These are phyloP conservation scores for Mercurialis annua DNA, from an alignment of 345 rosid genomes.

Conservation along the genomic window DNA sequence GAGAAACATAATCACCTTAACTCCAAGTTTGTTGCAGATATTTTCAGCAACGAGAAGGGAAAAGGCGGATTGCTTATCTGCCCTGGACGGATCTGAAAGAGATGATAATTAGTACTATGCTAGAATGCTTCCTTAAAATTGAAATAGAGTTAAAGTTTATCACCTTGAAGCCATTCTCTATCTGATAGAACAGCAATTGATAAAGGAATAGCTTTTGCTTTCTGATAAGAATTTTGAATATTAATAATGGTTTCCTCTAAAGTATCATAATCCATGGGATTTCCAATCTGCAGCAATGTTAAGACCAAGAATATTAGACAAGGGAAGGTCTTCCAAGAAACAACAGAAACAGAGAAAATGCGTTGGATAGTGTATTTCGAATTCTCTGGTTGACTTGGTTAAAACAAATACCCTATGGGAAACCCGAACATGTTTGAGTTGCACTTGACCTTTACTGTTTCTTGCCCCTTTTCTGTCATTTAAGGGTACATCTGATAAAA, in stretches of 20 bases:
- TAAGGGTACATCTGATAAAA: constrained; percentile 85
- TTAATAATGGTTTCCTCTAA: constrained; percentile 58
- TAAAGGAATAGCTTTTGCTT: constrained; percentile 55
- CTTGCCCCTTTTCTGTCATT: constrained; percentile 57
- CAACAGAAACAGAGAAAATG: no score
- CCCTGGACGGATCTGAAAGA: constrained; percentile 74
- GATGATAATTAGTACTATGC: constrained; percentile 23
- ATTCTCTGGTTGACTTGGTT: not conserved
- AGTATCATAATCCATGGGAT: constrained; percentile 74
- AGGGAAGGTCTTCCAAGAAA: no score
- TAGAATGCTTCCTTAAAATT: constrained; percentile 3
- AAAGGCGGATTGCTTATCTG: constrained; percentile 87
- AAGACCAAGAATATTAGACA: not conserved
- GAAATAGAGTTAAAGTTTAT: constrained; percentile 12
- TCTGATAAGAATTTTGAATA: constrained; percentile 48
- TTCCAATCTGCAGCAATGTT: constrained; percentile 59
- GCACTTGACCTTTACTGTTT: constrained; percentile 34
- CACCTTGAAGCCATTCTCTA: constrained; percentile 58
- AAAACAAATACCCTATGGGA: constrained; percentile 60
- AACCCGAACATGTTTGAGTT: constrained; percentile 58
- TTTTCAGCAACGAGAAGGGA: constrained; percentile 92
- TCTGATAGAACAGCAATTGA: constrained; percentile 82
- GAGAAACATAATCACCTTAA: constrained; percentile 45
- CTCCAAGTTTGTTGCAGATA: constrained; percentile 81
- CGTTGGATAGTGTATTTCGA: constrained; percentile 2